Conservation (phyloP, 768 basidiomycete genomes). For the Paxillus ammoniavirescens region DNA sequence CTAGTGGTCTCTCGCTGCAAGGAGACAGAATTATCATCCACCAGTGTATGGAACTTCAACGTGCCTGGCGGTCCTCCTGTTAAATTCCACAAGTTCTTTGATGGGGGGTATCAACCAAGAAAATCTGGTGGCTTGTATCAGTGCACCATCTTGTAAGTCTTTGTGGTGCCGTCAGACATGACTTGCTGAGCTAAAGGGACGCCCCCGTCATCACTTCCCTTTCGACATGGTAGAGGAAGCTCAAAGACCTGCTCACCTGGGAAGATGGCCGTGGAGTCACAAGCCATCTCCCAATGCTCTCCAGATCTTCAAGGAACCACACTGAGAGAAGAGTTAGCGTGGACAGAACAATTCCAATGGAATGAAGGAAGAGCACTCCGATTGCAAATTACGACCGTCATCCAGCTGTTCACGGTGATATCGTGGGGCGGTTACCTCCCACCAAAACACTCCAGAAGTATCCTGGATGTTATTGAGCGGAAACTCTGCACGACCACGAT, state of each 20-base stretch:
- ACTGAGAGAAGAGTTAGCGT: too few species aligned
- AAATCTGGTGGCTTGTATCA: constrained; percentile 63
- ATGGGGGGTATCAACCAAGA: constrained; percentile 62
- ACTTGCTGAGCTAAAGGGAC: neutral
- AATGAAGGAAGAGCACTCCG: constrained; percentile 11
- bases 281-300: too few species aligned
- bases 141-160: constrained; percentile 57
- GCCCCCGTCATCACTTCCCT: too few species aligned
- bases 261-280: too few species aligned
- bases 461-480: constrained; percentile 1
- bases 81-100: constrained; percentile 61
- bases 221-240: too few species aligned
- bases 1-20: constrained; percentile 56
- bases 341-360: neutral
- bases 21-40: constrained; percentile 59
- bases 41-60: constrained; percentile 62
- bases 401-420: constrained; percentile 12
- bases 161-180: neutral
- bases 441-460: constrained; percentile 3
- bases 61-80: constrained; percentile 54
- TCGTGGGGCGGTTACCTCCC: constrained; percentile 19
- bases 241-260: too few species aligned
- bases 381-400: constrained; percentile 31
- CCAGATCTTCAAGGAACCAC: too few species aligned
- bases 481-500: constrained; percentile 17